A percentile compares a stretch with the other conserved stretches of the same genome.
Evolutionary conservation across 208 protist species (phyloP).

Genomic region (Wallacemonas sp.): DNA sequence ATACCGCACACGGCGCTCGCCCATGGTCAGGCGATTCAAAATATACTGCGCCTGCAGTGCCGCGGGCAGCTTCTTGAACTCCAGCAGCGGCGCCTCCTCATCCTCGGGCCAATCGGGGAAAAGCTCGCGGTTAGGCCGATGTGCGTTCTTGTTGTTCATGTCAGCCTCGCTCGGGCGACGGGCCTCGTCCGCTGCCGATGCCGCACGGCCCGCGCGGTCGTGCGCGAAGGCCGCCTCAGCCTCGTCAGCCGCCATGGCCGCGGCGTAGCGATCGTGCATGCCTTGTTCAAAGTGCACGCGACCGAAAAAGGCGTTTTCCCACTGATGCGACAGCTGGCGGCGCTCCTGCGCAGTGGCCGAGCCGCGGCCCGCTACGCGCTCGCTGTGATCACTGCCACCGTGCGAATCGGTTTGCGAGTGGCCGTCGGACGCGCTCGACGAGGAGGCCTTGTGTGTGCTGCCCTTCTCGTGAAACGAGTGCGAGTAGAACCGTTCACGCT

Average conservation of each 20-base stretch:
- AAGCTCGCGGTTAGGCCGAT: slow-evolving; percentile 38
- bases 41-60: slow-evolving; percentile 71
- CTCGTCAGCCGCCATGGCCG: slow-evolving; percentile 59
- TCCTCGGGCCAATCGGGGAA: slow-evolving; percentile 76
- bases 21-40: slow-evolving; percentile 70
- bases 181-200: too few relatives aligned
- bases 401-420: not conserved
- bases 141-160: slow-evolving; percentile 6
- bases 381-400: slow-evolving; percentile 12
- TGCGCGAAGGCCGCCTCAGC: slow-evolving; percentile 20
- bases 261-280: slow-evolving; percentile 75
- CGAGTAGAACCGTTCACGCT: slow-evolving; percentile 38
- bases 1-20: slow-evolving; percentile 75
- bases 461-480: slow-evolving; percentile 62
- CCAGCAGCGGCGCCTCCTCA: slow-evolving; percentile 60
- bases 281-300: slow-evolving; percentile 78
- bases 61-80: slow-evolving; percentile 51
- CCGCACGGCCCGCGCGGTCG: not conserved
- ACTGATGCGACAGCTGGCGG: slow-evolving; percentile 51
- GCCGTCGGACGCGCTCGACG: not conserved
- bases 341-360: slow-evolving; percentile 67
- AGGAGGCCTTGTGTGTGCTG: slow-evolving; percentile 23
- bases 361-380: slow-evolving; percentile 24
- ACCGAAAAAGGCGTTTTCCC: slow-evolving; percentile 90
- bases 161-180: slow-evolving; percentile 1